Percentiles rank a stretch among this genome's conserved stretches.
Conservation (phyloP, 768 basidiomycete species). For the Suillus hirtellus region DNA sequence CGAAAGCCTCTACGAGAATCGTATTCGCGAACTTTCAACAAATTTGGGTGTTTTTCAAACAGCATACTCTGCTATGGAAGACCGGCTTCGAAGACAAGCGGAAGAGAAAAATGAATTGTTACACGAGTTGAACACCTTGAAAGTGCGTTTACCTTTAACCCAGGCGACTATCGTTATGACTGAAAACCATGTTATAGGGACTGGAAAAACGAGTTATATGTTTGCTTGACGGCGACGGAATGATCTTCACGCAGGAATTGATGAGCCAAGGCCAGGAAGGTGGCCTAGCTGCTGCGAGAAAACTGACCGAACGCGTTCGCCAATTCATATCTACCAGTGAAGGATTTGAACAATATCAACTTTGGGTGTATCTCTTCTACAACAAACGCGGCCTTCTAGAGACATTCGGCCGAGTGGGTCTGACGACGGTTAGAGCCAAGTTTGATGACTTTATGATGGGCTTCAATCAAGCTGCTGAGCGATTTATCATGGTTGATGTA, state of each 20-base stretch:
- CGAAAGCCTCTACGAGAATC: constrained; percentile 23
- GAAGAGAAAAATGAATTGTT: constrained; percentile 17
- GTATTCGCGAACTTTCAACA: constrained; percentile 27
- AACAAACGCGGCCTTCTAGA: constrained; percentile 63
- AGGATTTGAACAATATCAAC: constrained; percentile 39
- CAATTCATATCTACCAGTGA: constrained; percentile 20
- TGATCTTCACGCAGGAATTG: constrained; percentile 57
- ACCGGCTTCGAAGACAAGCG: constrained; percentile 19
- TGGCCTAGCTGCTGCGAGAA: constrained; percentile 55
- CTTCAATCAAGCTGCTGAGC: constrained; percentile 68
- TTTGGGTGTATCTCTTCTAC: constrained; percentile 63
- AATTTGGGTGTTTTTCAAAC: constrained; percentile 26
- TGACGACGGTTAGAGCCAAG: constrained; percentile 36
- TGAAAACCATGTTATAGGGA: constrained; percentile 17
- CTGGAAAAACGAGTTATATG: constrained; percentile 40
- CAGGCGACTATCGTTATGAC: constrained; percentile 6
- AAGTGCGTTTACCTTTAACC: constrained; percentile 19
- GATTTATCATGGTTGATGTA: constrained; percentile 70
- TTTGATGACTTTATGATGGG: constrained; percentile 69
- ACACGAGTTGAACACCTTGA: constrained; percentile 30
- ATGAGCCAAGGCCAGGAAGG: constrained; percentile 57
- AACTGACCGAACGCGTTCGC: constrained; percentile 38
- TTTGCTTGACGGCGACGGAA: constrained; percentile 64
- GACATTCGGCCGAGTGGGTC: constrained; percentile 40
- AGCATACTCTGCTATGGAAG: constrained; percentile 27